Percentiles rank a stretch among this genome's conserved stretches.
Conservation (phyloP, 2,329 filamentous ascomycete genomes). For the Nothopassalora personata region DNA sequence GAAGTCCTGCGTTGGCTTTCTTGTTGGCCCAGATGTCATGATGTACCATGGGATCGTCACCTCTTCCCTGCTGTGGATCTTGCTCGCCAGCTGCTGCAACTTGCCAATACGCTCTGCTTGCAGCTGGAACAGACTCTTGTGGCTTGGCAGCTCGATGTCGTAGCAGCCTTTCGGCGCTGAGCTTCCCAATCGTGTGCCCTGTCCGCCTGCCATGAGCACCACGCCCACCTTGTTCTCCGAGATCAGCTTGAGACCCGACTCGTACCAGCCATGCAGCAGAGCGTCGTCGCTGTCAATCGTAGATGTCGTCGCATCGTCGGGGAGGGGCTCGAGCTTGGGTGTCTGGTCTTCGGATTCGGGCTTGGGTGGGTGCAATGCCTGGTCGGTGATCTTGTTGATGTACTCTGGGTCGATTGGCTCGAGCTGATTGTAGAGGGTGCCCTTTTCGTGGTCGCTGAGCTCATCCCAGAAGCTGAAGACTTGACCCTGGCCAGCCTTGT, state of each 20-base stretch:
- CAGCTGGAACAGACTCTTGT: constrained; percentile 95
- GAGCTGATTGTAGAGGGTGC: constrained; percentile 74
- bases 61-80: constrained; percentile 57
- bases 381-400: constrained; percentile 82
- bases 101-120: constrained; percentile 91
- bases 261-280: constrained; percentile 80
- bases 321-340: constrained; percentile 73
- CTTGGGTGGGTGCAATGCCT: constrained; percentile 72
- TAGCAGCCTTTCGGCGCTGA: constrained; percentile 96
- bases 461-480: constrained; percentile 85
- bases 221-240: constrained; percentile 70
- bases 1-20: constrained; percentile 86
- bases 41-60: constrained; percentile 92
- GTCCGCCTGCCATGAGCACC: constrained; percentile 93
- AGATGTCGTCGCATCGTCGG: constrained; percentile 77
- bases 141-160: constrained; percentile 86
- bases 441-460: constrained; percentile 67
- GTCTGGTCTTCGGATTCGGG: constrained; percentile 45
- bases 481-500: constrained; percentile 69
- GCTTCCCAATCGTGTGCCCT: constrained; percentile 90
- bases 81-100: constrained; percentile 72
- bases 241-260: constrained; percentile 60
- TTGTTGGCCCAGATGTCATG: constrained; percentile 96
- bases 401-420: constrained; percentile 72
- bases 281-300: constrained; percentile 80